Conservation (phyloP, 805 yeast genomes). For the Candida hispaniensis region DNA sequence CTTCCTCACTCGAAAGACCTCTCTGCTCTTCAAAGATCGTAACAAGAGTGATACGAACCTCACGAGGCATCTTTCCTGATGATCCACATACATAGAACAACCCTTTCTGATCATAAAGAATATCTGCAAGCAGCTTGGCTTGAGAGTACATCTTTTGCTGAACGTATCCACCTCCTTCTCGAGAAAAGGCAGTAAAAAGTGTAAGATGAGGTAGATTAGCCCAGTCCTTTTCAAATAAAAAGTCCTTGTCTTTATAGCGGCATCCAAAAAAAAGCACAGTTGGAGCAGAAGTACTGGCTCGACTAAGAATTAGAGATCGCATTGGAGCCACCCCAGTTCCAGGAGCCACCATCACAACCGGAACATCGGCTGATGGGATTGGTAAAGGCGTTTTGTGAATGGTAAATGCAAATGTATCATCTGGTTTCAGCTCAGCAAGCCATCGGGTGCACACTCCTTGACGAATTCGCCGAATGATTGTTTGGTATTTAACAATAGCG, state of each 20-base stretch:
- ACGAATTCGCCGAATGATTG: constrained; percentile 64
- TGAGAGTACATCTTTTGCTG: constrained; percentile 58
- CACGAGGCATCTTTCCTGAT: constrained; percentile 87
- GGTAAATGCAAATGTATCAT: constrained; percentile 44
- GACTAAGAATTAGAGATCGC: constrained; percentile 49
- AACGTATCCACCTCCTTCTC: constrained; percentile 50
- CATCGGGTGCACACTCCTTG: constrained; percentile 76
- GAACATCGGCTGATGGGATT: constrained; percentile 28
- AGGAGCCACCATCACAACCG: constrained; percentile 61
- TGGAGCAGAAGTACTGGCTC: constrained; percentile 23
- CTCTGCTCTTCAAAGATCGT: constrained; percentile 45
- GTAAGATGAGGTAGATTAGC: constrained; percentile 32
- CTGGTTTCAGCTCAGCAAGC: constrained; percentile 41
- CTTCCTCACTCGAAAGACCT: constrained; percentile 34
- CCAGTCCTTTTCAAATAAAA: constrained; percentile 51
- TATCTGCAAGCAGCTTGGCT: constrained; percentile 38
- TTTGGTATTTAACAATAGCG: constrained; percentile 79
- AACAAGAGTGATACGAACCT: constrained; percentile 69
- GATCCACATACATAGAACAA: constrained; percentile 80
- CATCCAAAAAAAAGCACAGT: constrained; percentile 65
- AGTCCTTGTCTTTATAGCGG: constrained; percentile 56
- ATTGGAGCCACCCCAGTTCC: constrained; percentile 98
- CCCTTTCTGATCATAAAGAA: constrained; percentile 47
- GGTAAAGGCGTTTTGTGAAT: constrained; percentile 32
- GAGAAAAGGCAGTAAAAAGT: constrained; percentile 36